Conservation (phyloP, 2,329 filamentous ascomycete species). For the Claviceps sp. region DNA sequence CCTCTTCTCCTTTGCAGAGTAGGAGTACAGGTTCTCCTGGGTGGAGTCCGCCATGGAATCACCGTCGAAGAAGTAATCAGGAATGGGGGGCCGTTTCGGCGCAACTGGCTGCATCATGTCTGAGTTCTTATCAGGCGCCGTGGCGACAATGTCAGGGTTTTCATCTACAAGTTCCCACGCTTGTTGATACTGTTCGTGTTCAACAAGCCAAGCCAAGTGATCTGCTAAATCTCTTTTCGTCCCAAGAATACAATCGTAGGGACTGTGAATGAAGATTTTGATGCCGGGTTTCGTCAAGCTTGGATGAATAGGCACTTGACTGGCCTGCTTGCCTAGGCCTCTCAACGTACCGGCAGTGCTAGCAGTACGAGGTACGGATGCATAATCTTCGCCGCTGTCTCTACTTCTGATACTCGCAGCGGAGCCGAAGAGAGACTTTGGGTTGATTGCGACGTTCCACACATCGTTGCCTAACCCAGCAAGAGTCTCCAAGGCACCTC, state of each 20-base stretch:
- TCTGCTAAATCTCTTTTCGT: constrained; percentile 78
- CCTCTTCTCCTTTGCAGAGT: constrained; percentile 74
- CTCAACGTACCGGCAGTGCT: constrained; percentile 21
- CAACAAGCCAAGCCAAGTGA: constrained; percentile 73
- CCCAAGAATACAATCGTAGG: constrained; percentile 89
- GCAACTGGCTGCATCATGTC: constrained; percentile 29
- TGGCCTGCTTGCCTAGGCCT: constrained; percentile 10
- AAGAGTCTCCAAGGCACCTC: constrained; percentile 64
- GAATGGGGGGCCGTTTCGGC: constrained; percentile 24
- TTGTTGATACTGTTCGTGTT: constrained; percentile 66
- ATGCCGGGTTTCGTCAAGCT: constrained; percentile 41
- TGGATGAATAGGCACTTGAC: constrained; percentile 31
- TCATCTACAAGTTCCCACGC: constrained; percentile 85
- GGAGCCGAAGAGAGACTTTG: constrained; percentile 76
- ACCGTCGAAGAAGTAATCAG: constrained; percentile 65
- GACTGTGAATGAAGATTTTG: constrained; percentile 88
- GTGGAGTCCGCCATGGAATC: constrained; percentile 40
- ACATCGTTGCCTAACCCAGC: constrained; percentile 62
- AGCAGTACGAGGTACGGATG: constrained; percentile 32
- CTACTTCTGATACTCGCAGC: constrained; percentile 60
- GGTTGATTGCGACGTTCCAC: constrained; percentile 84
- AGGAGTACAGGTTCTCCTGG: constrained; percentile 44
- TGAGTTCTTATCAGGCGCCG: constrained; percentile 24
- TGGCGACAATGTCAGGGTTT: constrained; percentile 59
- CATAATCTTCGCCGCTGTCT: constrained; percentile 43